Base-by-base conservation (phyloP, 2,329 filamentous ascomycete genomes). In the Knoxdaviesia proteae region DNA sequence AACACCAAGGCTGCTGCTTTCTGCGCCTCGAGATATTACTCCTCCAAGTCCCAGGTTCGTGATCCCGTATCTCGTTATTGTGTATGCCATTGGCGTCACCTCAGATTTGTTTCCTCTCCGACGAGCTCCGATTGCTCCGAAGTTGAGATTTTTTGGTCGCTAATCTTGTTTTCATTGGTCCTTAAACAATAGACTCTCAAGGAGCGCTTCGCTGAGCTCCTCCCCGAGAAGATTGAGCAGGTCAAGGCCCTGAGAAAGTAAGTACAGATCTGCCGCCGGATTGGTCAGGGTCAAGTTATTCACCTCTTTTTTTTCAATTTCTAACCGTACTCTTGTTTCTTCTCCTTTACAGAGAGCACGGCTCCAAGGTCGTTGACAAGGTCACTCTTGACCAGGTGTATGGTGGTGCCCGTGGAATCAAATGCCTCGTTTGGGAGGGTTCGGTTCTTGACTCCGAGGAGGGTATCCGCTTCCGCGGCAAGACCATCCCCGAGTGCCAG, bases 301-400 rank as follows among this genome's bases (percentile, higher is more conserved):
- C 30, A 34, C 38, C 3, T 37, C 20, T 11, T n/a, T 6, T 42
- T 45, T 37, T 10, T 11, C 6, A 31, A 46, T 48, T 47, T 36
- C 49, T 55, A 47, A 53, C 45, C 39, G 39, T 35, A 44, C 40
- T 42, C 33, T 20, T 20, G 20, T 20, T 20, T 20, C 20, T 20
- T 20, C 20, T 32, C 30, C 33, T 29, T 39, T 36, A 47, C 53
- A 93, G 86, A 69, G 88, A 94, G 60, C 77, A 92, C 63, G 90
- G 90, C 62, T 83, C 72, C 72, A 96, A 88, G 71, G 84, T 96
- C 57, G 61, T 98, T 54, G 88, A 90, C 63, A 84, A 96, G 75
- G 84, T 98, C 61, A 98, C 90, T 48, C 83, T 98, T 52, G 90
- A 96, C 73, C 90, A 98, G 71, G 90, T 94, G 61, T 98, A 96